A percentile compares a stretch with the other conserved stretches of the same genome.
Conservation (phyloP, 371 early-diverging fungal species). For the Circinella umbellata region DNA sequence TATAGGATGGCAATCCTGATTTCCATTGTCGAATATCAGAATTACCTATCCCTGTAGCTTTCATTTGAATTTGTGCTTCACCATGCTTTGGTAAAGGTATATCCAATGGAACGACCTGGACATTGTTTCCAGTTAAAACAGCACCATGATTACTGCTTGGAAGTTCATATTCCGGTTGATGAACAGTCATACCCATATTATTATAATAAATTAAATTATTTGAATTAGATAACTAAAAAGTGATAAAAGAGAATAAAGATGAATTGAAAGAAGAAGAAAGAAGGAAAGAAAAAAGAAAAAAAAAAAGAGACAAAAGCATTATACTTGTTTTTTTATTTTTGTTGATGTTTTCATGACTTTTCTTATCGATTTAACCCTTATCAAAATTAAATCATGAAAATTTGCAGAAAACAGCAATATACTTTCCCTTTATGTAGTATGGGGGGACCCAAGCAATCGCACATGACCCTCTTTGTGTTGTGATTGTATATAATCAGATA, state of each 20-base stretch:
- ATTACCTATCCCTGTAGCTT: background rate
- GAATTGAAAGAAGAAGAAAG: background rate
- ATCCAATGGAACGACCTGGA: background rate
- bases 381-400: conserved; percentile 6
- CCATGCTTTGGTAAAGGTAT: conserved; percentile 11
- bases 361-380: conserved; percentile 12
- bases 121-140: background rate
- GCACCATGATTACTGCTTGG: background rate
- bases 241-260: background rate
- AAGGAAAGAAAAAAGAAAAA: background rate
- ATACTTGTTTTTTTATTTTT: background rate
- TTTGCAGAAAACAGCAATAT: conserved; percentile 4
- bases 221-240: background rate
- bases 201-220: background rate
- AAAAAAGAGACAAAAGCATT: background rate
- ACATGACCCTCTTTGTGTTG: no score
- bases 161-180: conserved; percentile 7
- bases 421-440: no score
- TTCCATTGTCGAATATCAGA: conserved; percentile 8
- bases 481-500: no score
- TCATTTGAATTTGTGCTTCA: conserved; percentile 16
- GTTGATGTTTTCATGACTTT: background rate
- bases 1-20: background rate
- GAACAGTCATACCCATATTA: background rate
- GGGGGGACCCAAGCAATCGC: no score